Conservation (phyloP, 495 filamentous ascomycete species). For the Tuber magnatum region DNA sequence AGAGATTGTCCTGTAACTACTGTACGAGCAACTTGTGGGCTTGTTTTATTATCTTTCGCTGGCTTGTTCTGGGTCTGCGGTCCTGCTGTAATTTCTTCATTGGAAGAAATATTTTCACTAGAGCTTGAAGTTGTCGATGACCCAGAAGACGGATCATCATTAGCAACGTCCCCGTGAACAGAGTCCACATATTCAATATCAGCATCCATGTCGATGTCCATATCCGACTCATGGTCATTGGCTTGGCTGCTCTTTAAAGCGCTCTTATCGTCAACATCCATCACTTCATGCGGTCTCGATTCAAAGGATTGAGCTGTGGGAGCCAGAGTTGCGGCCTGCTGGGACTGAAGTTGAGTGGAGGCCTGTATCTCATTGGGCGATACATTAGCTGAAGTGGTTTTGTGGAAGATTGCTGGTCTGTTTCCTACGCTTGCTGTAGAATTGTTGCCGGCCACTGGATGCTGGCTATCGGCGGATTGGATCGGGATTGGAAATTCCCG, state of each 20-base stretch:
- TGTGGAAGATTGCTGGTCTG: background rate
- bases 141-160: slow-evolving; percentile 1
- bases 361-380: slow-evolving; percentile 4
- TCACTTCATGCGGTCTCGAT: slow-evolving; percentile 1
- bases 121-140: background rate
- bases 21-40: background rate
- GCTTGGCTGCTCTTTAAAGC: background rate
- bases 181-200: slow-evolving; percentile 1
- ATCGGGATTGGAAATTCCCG: background rate
- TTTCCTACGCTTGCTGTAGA: background rate
- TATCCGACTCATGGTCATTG: background rate
- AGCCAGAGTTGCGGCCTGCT: background rate
- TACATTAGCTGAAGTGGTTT: background rate
- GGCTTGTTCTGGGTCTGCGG: background rate
- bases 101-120: background rate
- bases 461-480: background rate
- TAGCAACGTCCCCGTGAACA: background rate
- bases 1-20: slow-evolving; percentile 3
- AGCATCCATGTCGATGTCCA: slow-evolving; percentile 4
- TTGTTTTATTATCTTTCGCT: background rate
- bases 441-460: background rate
- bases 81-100: background rate
- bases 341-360: background rate
- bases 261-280: slow-evolving; percentile 3
- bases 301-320: background rate